Percentiles rank a stretch among this genome's conserved stretches.
These are phyloP conservation scores for Pilasporangium apinafurcum DNA, from an alignment of 352 stramenopile species.

Conservation along the genomic window DNA sequence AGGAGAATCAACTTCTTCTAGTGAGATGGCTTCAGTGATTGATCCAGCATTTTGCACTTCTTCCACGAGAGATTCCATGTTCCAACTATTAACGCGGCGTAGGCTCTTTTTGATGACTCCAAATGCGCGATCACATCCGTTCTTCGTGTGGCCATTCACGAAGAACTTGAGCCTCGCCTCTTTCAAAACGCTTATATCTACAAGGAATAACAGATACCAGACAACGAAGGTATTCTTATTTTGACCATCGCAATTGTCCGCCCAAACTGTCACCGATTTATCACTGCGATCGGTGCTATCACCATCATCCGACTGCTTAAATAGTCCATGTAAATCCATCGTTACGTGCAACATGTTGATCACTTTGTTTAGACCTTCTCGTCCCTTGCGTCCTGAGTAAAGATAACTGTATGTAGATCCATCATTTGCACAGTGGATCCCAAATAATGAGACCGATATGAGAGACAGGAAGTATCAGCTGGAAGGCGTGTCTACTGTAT, in stretches of 20 bases:
- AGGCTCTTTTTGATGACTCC: neutral
- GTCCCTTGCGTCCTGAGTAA: conserved; percentile 5
- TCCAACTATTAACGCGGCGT: neutral
- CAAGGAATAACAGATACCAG: conserved; percentile 6
- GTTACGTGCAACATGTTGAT: conserved; percentile 7
- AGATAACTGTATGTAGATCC: conserved; percentile 6
- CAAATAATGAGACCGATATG: conserved; percentile 6
- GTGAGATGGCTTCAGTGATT: neutral
- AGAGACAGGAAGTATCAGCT: conserved; percentile 19
- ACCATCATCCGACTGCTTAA: neutral
- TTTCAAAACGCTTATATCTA: neutral
- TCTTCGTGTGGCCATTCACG: conserved; percentile 8
- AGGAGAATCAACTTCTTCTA: neutral
- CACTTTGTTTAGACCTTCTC: conserved; percentile 7
- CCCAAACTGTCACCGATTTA: conserved; percentile 1
- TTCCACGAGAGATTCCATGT: neutral
- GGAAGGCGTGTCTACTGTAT: conserved; percentile 2
- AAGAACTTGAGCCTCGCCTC: conserved; percentile 9
- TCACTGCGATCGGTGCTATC: neutral
- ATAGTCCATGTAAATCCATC: neutral
- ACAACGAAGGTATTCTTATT: conserved; percentile 18
- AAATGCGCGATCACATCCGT: conserved; percentile 7
- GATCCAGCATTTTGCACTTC: neutral
- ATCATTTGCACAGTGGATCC: conserved; percentile 4
- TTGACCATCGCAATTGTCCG: conserved; percentile 11